These are phyloP conservation scores for Trichophyton verrucosum DNA, from an alignment of 2,329 filamentous ascomycete genomes.

Conservation along the genomic window DNA sequence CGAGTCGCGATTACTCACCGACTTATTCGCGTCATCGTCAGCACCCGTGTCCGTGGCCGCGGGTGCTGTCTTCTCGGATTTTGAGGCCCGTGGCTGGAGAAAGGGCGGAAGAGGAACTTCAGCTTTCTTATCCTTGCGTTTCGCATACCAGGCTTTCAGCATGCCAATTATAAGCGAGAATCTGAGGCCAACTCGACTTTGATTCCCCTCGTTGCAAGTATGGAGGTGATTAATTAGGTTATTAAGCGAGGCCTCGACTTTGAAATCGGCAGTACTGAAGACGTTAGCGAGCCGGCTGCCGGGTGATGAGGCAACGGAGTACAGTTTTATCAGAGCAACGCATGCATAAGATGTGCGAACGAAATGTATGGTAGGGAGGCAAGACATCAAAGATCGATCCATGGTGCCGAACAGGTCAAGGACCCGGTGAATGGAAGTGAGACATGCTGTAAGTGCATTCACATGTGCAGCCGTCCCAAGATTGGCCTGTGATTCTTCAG, in stretches of 20 bases:
- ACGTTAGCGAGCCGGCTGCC: constrained; percentile 57
- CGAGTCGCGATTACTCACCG: not conserved
- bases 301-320: constrained; percentile 52
- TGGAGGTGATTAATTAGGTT: constrained; percentile 57
- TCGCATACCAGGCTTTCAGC: constrained; percentile 55
- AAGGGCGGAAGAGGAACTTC: not conserved
- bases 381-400: constrained; percentile 47
- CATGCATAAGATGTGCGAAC: constrained; percentile 60
- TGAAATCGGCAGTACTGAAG: constrained; percentile 55
- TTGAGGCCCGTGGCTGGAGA: not conserved
- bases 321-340: constrained; percentile 62
- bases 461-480: constrained; percentile 48
- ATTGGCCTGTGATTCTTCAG: constrained; percentile 23
- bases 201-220: constrained; percentile 49
- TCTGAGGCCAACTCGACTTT: constrained; percentile 54
- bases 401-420: constrained; percentile 54
- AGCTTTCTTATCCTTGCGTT: constrained; percentile 29
- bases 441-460: constrained; percentile 53
- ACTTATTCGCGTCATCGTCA: not conserved
- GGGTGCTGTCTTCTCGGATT: not conserved
- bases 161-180: constrained; percentile 59
- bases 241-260: constrained; percentile 54
- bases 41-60: not conserved
- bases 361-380: constrained; percentile 57
- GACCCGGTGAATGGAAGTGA: constrained; percentile 53